Evolutionary conservation across 495 filamentous ascomycete genomes (phyloP).

Genomic region (Podospora pseudoanserina): DNA sequence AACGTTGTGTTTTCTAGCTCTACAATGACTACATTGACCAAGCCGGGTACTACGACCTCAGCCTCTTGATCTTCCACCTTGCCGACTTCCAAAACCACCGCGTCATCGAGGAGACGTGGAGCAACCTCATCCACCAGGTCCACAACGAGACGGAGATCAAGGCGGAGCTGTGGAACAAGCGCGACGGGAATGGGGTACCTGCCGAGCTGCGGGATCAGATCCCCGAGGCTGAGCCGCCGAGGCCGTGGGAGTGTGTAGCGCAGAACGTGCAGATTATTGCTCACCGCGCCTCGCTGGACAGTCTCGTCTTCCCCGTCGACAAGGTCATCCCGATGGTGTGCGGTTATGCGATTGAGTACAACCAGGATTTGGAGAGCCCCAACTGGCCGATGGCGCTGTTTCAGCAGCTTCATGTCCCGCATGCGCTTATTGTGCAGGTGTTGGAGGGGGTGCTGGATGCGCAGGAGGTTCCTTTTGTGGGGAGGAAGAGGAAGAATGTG

Average conservation of each 20-base stretch:
- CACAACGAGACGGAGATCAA: conserved; percentile 59
- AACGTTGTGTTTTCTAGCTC: conserved; percentile 55
- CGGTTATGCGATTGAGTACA: conserved; percentile 68
- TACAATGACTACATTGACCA: conserved; percentile 88
- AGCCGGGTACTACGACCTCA: conserved; percentile 86
- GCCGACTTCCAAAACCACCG: conserved; percentile 82
- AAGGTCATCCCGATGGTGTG: conserved; percentile 67
- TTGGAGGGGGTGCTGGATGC: conserved; percentile 81
- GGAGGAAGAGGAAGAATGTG: conserved; percentile 40
- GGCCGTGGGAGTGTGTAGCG: conserved; percentile 76
- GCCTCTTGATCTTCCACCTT: conserved; percentile 80
- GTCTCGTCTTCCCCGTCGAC: conserved; percentile 68
- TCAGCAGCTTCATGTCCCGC: conserved; percentile 67
- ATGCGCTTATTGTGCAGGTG: conserved; percentile 68
- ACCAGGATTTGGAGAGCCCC: conserved; percentile 54
- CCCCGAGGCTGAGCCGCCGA: conserved; percentile 28
- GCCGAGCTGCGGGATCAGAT: neutral
- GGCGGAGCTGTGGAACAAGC: conserved; percentile 38
- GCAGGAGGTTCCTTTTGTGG: conserved; percentile 79
- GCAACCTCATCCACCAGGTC: conserved; percentile 66
- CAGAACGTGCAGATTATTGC: conserved; percentile 73
- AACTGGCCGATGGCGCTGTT: conserved; percentile 84
- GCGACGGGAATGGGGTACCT: neutral
- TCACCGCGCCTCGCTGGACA: conserved; percentile 65
- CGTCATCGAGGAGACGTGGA: conserved; percentile 80